phyloP scores from a whole-genome alignment of 2,329 filamentous ascomycete species.

The Thelonectria rubi region DNA sequence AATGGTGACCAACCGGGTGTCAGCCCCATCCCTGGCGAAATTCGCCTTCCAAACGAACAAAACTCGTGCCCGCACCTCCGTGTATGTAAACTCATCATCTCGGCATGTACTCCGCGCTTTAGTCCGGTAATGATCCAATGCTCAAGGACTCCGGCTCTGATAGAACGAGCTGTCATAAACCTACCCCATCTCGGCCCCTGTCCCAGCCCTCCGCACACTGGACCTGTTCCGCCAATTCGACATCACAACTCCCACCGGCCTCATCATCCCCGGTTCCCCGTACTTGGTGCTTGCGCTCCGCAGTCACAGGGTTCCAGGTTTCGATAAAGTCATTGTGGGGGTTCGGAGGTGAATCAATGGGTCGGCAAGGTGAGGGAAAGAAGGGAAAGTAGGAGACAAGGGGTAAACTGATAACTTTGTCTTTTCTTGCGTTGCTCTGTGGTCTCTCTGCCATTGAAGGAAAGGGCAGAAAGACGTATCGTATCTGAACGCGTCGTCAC shows the following conservation, averaged over 20 bases:
- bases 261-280: conserved; percentile 16
- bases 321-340: conserved; percentile 5
- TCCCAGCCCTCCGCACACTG: neutral
- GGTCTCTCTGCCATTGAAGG: conserved; percentile 63
- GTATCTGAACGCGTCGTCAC: conserved; percentile 65
- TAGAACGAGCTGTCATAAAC: conserved; percentile 59
- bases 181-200: conserved; percentile 24
- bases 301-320: conserved; percentile 33
- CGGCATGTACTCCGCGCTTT: conserved; percentile 68
- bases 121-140: conserved; percentile 68
- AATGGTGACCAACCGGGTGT: neutral
- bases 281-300: conserved; percentile 46
- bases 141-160: conserved; percentile 69
- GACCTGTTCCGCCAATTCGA: conserved; percentile 14
- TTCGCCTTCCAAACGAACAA: neutral
- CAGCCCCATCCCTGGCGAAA: neutral
- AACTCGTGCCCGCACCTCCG: neutral
- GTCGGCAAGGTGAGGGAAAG: conserved; percentile 8
- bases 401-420: conserved; percentile 19
- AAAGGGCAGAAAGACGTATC: conserved; percentile 67
- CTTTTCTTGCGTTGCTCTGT: conserved; percentile 70
- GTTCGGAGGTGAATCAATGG: neutral
- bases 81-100: neutral
- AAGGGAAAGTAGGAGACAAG: conserved; percentile 1
- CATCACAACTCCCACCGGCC: conserved; percentile 19